Evolutionary conservation across 352 stramenopile genomes (phyloP).

Genomic region (Pythium insidiosum): DNA sequence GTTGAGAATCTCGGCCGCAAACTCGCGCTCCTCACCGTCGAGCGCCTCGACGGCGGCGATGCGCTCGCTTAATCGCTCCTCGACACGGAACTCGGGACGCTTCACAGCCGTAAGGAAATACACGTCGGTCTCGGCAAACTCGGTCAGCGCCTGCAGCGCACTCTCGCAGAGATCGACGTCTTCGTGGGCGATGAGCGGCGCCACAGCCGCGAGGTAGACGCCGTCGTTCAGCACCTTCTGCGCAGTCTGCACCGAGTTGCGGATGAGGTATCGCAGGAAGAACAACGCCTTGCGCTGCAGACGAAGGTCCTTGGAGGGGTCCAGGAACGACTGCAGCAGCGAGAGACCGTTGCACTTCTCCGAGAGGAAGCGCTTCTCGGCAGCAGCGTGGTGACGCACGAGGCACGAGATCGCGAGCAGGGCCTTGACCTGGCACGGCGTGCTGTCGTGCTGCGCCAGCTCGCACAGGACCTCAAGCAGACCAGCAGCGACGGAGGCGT

Average conservation of each 20-base stretch:
- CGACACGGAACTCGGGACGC: conserved; percentile 30
- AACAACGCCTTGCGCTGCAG: conserved; percentile 82
- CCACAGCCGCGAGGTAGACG: conserved; percentile 39
- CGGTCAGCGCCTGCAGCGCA: conserved; percentile 53
- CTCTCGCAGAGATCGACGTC: conserved; percentile 79
- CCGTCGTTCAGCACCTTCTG: conserved; percentile 30
- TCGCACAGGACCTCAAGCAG: conserved; percentile 65
- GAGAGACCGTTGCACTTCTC: conserved; percentile 44
- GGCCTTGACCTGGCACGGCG: conserved; percentile 67
- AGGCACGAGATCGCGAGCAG: conserved; percentile 80
- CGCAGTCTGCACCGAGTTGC: conserved; percentile 43
- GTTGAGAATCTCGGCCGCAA: conserved; percentile 47
- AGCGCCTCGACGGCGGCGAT: conserved; percentile 58
- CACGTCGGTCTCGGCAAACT: conserved; percentile 54
- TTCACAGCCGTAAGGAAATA: conserved; percentile 56
- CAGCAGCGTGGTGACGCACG: conserved; percentile 57
- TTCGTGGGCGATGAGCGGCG: conserved; percentile 45
- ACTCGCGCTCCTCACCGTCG: conserved; percentile 61
- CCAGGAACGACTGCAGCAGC: conserved; percentile 48
- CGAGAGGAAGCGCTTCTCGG: conserved; percentile 51
- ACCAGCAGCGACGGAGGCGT: conserved; percentile 48
- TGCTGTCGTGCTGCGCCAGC: conserved; percentile 38
- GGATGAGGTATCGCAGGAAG: conserved; percentile 74
- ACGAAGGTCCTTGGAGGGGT: conserved; percentile 40
- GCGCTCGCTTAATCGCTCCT: conserved; percentile 36